These are phyloP conservation scores for Amphirosellinia nigrospora DNA, from an alignment of 495 filamentous ascomycete genomes.

Conservation along the genomic window DNA sequence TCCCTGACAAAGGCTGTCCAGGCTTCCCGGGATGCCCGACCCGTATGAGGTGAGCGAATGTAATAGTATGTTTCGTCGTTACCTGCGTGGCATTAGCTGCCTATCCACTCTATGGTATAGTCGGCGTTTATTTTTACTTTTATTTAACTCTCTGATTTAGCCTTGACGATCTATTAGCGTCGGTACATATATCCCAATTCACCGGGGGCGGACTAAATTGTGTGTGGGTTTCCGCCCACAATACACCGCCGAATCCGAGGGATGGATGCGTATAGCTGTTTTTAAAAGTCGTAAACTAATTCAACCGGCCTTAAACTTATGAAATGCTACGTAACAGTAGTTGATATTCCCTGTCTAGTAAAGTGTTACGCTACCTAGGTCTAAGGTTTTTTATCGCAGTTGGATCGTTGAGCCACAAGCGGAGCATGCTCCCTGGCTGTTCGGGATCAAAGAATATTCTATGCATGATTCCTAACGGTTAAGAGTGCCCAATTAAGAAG, in stretches of 20 bases:
- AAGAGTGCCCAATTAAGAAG: constrained; percentile 5
- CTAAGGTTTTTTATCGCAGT: background rate
- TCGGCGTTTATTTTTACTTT: background rate
- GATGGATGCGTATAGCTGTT: constrained; percentile 16
- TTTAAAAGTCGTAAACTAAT: background rate
- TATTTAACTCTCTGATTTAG: background rate
- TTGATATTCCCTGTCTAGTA: background rate
- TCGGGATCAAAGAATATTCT: constrained; percentile 21
- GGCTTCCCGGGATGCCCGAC: constrained; percentile 9
- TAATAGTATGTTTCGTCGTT: constrained; percentile 7
- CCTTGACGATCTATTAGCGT: background rate
- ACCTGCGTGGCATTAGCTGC: background rate
- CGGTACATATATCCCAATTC: background rate
- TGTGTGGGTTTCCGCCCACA: background rate
- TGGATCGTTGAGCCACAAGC: constrained; percentile 1
- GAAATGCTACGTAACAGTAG: background rate
- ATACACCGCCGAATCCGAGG: constrained; percentile 13
- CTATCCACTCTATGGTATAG: background rate
- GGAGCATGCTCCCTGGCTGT: constrained; percentile 6
- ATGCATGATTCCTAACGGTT: constrained; percentile 20
- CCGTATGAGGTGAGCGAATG: constrained; percentile 5
- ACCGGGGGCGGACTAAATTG: background rate
- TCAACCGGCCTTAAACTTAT: background rate
- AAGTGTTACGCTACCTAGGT: constrained; percentile 1
- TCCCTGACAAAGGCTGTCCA: constrained; percentile 12